Evolutionary conservation across 805 yeast species (phyloP).

Genomic region (Myxozyma sirexii): DNA sequence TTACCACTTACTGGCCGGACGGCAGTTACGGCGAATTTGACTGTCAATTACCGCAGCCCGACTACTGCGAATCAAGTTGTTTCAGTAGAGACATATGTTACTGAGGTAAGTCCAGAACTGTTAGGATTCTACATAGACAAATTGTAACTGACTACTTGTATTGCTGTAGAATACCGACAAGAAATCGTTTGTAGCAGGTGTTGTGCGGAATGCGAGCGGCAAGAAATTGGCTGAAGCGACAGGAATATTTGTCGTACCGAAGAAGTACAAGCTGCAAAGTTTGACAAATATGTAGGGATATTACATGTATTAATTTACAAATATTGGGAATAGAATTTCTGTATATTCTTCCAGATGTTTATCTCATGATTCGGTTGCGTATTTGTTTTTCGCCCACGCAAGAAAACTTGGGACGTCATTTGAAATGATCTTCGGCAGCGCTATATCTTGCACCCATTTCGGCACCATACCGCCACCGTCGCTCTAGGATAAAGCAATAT

Average conservation of each 20-base stretch:
- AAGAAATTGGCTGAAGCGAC: constrained; percentile 26
- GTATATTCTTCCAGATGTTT: not conserved
- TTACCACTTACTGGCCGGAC: constrained; percentile 21
- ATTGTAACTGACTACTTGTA: too few species aligned
- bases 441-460: constrained; percentile 43
- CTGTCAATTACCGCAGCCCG: constrained; percentile 24
- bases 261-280: constrained; percentile 22
- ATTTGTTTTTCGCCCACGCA: constrained; percentile 38
- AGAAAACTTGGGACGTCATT: constrained; percentile 44
- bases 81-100: constrained; percentile 18
- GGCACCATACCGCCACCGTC: constrained; percentile 48
- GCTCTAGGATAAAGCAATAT: constrained; percentile 32
- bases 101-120: constrained; percentile 13
- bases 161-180: constrained; percentile 10
- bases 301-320: not conserved
- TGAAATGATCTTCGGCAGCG: constrained; percentile 42
- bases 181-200: constrained; percentile 24
- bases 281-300: constrained; percentile 16
- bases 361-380: constrained; percentile 1
- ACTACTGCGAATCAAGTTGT: constrained; percentile 25
- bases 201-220: constrained; percentile 11
- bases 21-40: constrained; percentile 31
- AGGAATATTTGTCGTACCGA: constrained; percentile 29
- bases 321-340: not conserved
- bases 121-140: not conserved